A percentile compares a stretch with the other conserved stretches of the same genome.
Conservation (phyloP, 305 asterid genomes). For the Solanum hybrid region DNA sequence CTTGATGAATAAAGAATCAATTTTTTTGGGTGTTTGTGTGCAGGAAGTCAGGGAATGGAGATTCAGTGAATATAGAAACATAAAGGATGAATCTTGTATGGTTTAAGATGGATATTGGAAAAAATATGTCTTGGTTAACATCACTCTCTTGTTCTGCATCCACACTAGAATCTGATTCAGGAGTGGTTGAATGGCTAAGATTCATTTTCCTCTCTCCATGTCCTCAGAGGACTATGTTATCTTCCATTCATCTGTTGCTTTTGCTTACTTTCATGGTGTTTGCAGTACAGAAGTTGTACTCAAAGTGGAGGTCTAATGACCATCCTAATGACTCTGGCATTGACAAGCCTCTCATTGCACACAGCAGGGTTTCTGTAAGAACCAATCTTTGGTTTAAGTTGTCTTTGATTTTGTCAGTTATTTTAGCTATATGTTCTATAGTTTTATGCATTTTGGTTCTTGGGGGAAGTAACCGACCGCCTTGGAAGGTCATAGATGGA, state of each 20-base stretch:
- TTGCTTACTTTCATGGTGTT: conserved; percentile 29
- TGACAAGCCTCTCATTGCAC: conserved; percentile 39
- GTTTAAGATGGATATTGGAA: background rate
- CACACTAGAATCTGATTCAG: conserved; percentile 9
- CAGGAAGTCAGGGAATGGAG: background rate
- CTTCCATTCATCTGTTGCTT: conserved; percentile 44
- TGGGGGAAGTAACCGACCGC: background rate
- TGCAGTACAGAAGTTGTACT: conserved; percentile 39
- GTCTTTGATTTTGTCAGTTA: conserved; percentile 25
- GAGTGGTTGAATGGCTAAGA: conserved; percentile 38
- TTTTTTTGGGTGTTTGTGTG: background rate
- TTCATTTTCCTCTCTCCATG: conserved; percentile 72
- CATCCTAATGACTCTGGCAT: conserved; percentile 28
- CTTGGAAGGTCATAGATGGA: conserved; percentile 47
- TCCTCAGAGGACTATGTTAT: conserved; percentile 57
- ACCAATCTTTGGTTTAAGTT: conserved; percentile 48
- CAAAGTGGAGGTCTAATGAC: conserved; percentile 27
- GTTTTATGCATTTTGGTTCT: conserved; percentile 39
- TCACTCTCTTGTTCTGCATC: conserved; percentile 57
- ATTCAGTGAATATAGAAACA: background rate
- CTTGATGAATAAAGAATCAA: background rate
- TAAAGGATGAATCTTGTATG: conserved; percentile 1
- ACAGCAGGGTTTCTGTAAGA: conserved; percentile 19
- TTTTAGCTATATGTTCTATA: conserved; percentile 30
- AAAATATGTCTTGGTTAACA: conserved; percentile 45